Base-by-base conservation (phyloP, 164 flowering plant genomes). In the Magnolia kwangsiensis region DNA sequence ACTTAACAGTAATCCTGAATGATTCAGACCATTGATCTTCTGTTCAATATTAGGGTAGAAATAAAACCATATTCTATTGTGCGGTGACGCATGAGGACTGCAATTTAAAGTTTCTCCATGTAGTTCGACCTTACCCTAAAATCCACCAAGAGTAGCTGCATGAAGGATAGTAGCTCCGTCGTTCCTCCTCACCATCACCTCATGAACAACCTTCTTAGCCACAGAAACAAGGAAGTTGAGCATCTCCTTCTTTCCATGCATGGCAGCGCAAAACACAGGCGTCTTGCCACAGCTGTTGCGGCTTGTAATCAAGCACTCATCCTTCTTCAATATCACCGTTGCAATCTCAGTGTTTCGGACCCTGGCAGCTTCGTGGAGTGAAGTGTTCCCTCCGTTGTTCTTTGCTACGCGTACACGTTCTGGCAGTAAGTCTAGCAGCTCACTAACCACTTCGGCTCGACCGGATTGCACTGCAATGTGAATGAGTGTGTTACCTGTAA, bases 81-180 rank as follows among this genome's bases (percentile, higher is more conserved):
- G 29, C 1, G 2, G 29, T 27, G 29, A 27, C 29, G 29, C 29
- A 27, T 27, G 29, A 37, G 45, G 45, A 37, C 45, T 4, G 7
- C 7, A 37, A 37, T 37, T 37, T 37, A 37, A 6, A 63, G 66
- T 63, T 20, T 6, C 66, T 63, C 5, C n/a, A 16, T 37, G 45
- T 37, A 37, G 45, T 37, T 37, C 7, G 45, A 21, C 27, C 7
- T 19, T 67, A 67, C 69, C 69, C 1, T 67, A 67, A 27, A 67
- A 67, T 67, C 8, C 69, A 21, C 69, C 69, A 18, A 67, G 23
- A 21, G 20, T 67, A 5, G 69, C 69, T 11, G 69, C 69, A 67
- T 67, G 69, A 18, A 67, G 69, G 24, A 67, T 23, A 27, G 69
- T 67, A 7, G 69, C 69, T 10, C 69, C 69, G 37, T 67, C 69